A percentile compares a stretch with the other conserved stretches of the same genome.
Conservation (phyloP, 192 early-diverging fungal species). For the Globomyces pollinis-pini region DNA sequence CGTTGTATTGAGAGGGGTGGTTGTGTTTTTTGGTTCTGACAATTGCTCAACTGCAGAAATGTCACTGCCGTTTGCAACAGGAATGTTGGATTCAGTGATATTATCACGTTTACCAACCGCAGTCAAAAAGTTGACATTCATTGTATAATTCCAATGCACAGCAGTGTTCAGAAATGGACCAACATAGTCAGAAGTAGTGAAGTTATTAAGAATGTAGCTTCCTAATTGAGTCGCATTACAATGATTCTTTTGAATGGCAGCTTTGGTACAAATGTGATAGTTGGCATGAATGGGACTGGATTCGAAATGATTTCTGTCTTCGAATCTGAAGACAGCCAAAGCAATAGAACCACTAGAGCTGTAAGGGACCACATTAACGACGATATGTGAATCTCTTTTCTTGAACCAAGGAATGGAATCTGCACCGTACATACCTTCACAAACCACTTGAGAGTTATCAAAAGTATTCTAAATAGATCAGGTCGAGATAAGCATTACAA, state of each 20-base stretch:
- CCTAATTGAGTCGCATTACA: not conserved
- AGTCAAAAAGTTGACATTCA: too few species aligned
- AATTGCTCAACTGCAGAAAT: too few species aligned
- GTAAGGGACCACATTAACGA: not conserved
- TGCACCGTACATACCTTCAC: not conserved
- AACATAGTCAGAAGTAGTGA: not conserved
- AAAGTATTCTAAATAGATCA: not conserved
- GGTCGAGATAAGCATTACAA: not conserved
- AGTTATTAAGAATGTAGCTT: not conserved
- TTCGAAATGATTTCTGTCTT: slow-evolving; percentile 2
- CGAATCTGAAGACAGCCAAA: slow-evolving; percentile 2
- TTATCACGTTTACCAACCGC: too few species aligned
- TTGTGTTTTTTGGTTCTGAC: too few species aligned
- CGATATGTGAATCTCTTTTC: not conserved
- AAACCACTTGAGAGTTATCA: not conserved
- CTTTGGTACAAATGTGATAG: not conserved
- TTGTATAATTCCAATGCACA: too few species aligned
- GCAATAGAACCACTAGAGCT: not conserved
- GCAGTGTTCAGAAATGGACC: slow-evolving; percentile 4
- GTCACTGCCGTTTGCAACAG: too few species aligned
- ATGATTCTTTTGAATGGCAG: not conserved
- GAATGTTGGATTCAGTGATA: too few species aligned
- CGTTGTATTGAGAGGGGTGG: too few species aligned
- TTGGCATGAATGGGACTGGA: not conserved
- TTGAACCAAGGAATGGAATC: not conserved